Base-by-base conservation (phyloP, 208 protist species). In the Herpetomonas samuelpessoai region DNA sequence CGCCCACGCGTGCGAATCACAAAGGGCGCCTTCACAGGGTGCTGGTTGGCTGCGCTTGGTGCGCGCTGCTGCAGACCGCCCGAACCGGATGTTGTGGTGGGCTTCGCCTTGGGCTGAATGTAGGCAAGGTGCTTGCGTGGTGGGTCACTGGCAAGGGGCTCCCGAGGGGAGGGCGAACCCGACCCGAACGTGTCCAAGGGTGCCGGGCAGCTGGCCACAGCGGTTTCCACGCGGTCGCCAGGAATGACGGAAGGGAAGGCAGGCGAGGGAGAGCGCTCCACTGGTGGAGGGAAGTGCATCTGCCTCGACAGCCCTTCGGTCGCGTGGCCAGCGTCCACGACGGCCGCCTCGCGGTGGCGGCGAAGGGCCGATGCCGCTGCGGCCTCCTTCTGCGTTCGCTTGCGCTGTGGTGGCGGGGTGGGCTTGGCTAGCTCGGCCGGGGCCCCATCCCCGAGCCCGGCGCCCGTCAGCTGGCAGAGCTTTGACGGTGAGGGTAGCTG, bases 361-460 rank as follows among this genome's bases (percentile, higher is more conserved):
- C 55, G 53, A 14, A 54, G 50, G n/a, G 1, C 10, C 1, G 47
- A 46, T 28, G 48, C 25, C 18, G 54, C 54, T 3, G 57, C 66
- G 27, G 53, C 58, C 18, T 72, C 66, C 18, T 38, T 57, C 52
- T 57, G 59, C 4, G 66, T 66, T 45, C 56, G 66, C 47, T 66
- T 57, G 41, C 65, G 53, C 22, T n/a, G 64, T 16, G 65, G 54
- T 10, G 59, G 50, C 27, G 52, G 65, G 7, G 38, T 25, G 1
- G 59, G 31, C 22, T 58, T 55, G 1, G 2, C 14, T 9, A 54
- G 1, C 25, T 39, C 46, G 22, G 38, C 50, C 35, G 35, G 14
- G 9, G 35, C 6, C 9, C 35, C 35, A 18, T 14, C 35, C 9
- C 35, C 35, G 14, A 6, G 6, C 35, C 35, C 35, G 14, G 14